Base-by-base conservation (phyloP, 2,329 filamentous ascomycete species). In the Thelonectria discophora region DNA sequence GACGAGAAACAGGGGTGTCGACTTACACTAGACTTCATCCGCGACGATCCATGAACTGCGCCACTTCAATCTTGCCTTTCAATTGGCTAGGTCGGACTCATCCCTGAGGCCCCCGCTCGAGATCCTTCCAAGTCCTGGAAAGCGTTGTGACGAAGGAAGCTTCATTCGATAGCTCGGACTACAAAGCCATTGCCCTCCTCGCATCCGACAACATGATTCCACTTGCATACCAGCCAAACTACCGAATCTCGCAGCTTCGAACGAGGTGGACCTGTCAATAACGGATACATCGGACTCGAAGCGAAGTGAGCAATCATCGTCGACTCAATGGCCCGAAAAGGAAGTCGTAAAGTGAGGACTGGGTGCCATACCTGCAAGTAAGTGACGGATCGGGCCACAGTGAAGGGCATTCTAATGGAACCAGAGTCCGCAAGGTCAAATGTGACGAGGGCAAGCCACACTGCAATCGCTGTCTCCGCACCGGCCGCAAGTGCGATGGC, bases 281-380 rank as follows among this genome's bases (percentile, higher is more conserved):
- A 13, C 34, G 12, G 15, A 37, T 13, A 37, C 34, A 47, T 27
- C 21, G 27, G 21, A n/a, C 45, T 47, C 39, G 39, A 42, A 17
- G 39, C 39, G 39, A 42, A 11, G 15, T 8, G 45, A 30, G 40
- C 40, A 47, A n/a, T 27, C n/a, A 43, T 21, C 18, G 43, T 24
- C 15, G 18, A 21, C 15, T 27, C 18, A 27, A 47, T 47, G 45
- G 45, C 45, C 21, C 20, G 45, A n/a, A 47, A 47, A 47, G 45
- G 45, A 30, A 47, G 21, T 24, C 45, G 45, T n/a, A 52, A 52
- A 20, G 49, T 52, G 12, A 42, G n/a, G 39, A 52, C 49, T 15
- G 49, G 49, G 6, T 52, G 49, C n/a, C 15, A 42, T 8, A 52
- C 49, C 15, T 52, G 49, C 49, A 52, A 52, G 49, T 52, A 30